Evolutionary conservation across 1,284 basidiomycete species (phyloP).

Genomic region (Boletus semigastroideus): DNA sequence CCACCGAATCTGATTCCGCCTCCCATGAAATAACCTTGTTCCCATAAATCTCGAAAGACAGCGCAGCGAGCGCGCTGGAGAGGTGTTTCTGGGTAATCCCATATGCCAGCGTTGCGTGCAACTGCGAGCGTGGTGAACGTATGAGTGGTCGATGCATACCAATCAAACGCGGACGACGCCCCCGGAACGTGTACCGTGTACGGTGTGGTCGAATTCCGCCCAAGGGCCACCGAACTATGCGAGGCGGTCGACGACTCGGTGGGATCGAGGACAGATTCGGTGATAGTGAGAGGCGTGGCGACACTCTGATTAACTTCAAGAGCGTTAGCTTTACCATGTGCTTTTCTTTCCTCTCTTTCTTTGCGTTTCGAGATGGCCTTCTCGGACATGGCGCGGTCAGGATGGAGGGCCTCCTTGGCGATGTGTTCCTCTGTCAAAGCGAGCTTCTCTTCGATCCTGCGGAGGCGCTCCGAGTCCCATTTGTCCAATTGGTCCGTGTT

Average conservation of each 20-base stretch:
- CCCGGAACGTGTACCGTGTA: constrained; percentile 65
- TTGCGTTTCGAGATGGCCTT: constrained; percentile 69
- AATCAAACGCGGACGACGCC: constrained; percentile 55
- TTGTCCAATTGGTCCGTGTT: constrained; percentile 47
- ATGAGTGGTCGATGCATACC: constrained; percentile 52
- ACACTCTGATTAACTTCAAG: constrained; percentile 20
- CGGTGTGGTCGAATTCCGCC: constrained; percentile 25
- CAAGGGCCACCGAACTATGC: background rate
- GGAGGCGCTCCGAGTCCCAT: constrained; percentile 56
- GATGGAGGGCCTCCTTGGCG: constrained; percentile 42
- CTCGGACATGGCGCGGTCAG: constrained; percentile 53
- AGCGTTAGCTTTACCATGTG: constrained; percentile 5
- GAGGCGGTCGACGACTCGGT: constrained; percentile 5
- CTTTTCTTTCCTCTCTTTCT: constrained; percentile 54
- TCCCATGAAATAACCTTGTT: constrained; percentile 82
- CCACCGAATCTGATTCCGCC: constrained; percentile 93
- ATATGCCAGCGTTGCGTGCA: constrained; percentile 69
- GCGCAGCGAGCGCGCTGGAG: constrained; percentile 72
- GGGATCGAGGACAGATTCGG: constrained; percentile 12
- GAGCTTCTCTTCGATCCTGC: constrained; percentile 48
- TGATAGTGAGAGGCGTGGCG: constrained; percentile 14
- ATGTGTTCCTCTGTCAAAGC: constrained; percentile 44
- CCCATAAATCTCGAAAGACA: constrained; percentile 80
- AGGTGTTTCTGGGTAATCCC: constrained; percentile 70
- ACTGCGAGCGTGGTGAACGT: constrained; percentile 57